A percentile compares a stretch with the other conserved stretches of the same genome.
These are phyloP conservation scores for Adansonia digitata DNA, from an alignment of 345 rosid genomes.

Conservation along the genomic window DNA sequence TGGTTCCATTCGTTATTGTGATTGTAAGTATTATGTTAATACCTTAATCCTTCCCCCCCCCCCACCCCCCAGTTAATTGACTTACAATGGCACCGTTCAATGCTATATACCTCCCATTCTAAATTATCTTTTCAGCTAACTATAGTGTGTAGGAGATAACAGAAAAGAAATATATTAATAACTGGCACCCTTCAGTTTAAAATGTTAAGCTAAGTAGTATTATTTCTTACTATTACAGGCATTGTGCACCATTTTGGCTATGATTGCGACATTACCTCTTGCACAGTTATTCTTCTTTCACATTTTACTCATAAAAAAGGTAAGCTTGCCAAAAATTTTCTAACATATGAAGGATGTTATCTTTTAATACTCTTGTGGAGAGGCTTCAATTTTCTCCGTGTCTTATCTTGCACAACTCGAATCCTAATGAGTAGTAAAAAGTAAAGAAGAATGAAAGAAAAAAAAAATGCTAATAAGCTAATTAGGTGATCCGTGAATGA, in stretches of 20 bases:
- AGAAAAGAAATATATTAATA: neutral
- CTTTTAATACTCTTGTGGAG: neutral
- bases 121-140: neutral
- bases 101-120: neutral
- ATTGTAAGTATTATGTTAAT: constrained; percentile 54
- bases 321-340: constrained; percentile 15
- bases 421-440: neutral
- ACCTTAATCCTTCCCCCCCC: neutral
- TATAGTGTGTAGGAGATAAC: neutral
- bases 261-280: constrained; percentile 89
- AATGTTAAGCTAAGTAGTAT: neutral
- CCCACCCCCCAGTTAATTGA: too few species aligned
- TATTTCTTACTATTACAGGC: constrained; percentile 41
- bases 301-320: constrained; percentile 90
- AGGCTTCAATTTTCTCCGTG: neutral
- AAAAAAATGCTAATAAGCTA: neutral
- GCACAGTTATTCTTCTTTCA: constrained; percentile 98
- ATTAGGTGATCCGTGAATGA: constrained; percentile 1
- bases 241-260: constrained; percentile 79
- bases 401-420: neutral
- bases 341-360: neutral
- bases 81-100: neutral
- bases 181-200: neutral
- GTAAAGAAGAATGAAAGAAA: neutral
- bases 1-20: constrained; percentile 76